Base-by-base conservation (phyloP, 2,329 filamentous ascomycete species). In the Cladosporium sp. region DNA sequence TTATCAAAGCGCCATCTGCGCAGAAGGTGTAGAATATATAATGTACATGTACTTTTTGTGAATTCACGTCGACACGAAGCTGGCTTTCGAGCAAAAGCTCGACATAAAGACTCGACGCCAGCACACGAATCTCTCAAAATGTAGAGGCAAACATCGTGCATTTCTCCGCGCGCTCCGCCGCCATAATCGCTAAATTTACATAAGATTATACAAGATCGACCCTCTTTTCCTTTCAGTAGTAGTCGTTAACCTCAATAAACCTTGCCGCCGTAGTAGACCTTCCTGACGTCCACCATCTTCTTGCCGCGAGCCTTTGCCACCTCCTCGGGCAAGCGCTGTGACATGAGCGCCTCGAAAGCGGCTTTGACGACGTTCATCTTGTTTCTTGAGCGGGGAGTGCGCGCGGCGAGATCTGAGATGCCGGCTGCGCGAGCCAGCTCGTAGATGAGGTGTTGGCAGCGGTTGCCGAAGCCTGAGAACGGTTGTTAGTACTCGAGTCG, bases 281-380 rank as follows among this genome's bases (percentile, higher is more conserved):
- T 97, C 72, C 95, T 85, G 69, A 94, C 92, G 82, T 99, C 95
- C 36, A 99, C 93, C 75, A 99, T 78, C 86, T 99, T 99, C 86
- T 91, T 94, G 67, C 95, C 94, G 69, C 93, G 83, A 61, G 92
- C 94, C 58, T 91, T 86, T 65, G 95, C 95, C 75, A 99, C 89
- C 76, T 94, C 89, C 77, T 98, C 92, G 0, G 95, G 95, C 75
- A 96, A 84, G 67, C 87, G 87, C 82, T 99, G 95, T 81, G 84
- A 90, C 78, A 87, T 86, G 68, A 99, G 83, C 5, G 93, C 94
- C 78, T 94, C 79, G 79, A 91, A 91, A 48, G 92, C 86, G 16
- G 95, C 95, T 82, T 97, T 97, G 80, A 97, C 91, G 21, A 93
- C 92, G 83, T 99, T 99, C 93, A 98, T 97, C 71, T 93, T 92